phyloP scores from a whole-genome alignment of 176 grass and related monocot species.

The Poa pratensis region DNA sequence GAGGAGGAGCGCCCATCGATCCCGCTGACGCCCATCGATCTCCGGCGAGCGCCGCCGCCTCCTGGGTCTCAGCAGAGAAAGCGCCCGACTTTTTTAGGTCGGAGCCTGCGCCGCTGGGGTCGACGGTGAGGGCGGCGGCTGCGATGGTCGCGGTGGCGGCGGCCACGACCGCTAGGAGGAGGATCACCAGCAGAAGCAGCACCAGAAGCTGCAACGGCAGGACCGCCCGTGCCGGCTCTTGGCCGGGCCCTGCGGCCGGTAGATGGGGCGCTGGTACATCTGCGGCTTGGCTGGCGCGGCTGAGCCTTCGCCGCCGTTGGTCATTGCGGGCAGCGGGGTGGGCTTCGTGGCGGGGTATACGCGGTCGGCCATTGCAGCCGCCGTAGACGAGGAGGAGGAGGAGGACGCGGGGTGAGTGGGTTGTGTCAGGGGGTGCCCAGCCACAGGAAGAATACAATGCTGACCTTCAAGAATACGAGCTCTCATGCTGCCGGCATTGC shows the following conservation, averaged over 20 bases:
- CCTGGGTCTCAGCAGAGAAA: neutral
- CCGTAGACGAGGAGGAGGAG: neutral
- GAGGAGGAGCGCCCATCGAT: no score
- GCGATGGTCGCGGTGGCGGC: constrained; percentile 56
- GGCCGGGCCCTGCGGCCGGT: constrained; percentile 49
- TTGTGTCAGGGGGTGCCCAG: constrained; percentile 35
- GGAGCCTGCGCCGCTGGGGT: constrained; percentile 48
- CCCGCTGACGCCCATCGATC: no score
- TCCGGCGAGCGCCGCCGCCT: no score
- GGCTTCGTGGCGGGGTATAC: constrained; percentile 50
- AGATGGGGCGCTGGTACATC: constrained; percentile 76
- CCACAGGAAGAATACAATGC: constrained; percentile 41
- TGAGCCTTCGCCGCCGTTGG: constrained; percentile 15
- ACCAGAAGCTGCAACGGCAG: constrained; percentile 65
- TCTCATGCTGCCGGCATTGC: constrained; percentile 69
- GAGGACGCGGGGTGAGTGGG: neutral
- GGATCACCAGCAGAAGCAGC: constrained; percentile 55
- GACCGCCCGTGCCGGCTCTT: constrained; percentile 56
- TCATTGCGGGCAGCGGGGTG: constrained; percentile 7
- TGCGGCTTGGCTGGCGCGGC: constrained; percentile 59
- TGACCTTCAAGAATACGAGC: constrained; percentile 59
- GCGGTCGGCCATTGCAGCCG: constrained; percentile 71
- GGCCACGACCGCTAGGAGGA: constrained; percentile 63
- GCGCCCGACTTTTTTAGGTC: constrained; percentile 64
- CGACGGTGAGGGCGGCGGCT: constrained; percentile 39